Conservation (phyloP, 2,329 filamentous ascomycete genomes). For the Aspergillus tubingensis region DNA sequence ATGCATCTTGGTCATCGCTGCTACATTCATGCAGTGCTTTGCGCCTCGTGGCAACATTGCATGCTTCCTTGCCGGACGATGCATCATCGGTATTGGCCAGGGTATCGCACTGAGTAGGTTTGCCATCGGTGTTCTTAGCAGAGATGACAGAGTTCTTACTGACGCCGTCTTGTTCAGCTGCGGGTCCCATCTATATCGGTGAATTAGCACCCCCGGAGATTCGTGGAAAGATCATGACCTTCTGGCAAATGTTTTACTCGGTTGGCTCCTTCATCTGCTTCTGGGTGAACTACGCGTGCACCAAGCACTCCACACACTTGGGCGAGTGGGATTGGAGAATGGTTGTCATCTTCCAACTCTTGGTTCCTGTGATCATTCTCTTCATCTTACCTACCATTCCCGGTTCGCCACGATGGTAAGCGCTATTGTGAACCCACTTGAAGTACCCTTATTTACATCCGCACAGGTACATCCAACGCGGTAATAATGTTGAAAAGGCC, state of each 20-base stretch:
- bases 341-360: conserved; percentile 71
- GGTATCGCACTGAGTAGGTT: conserved; percentile 63
- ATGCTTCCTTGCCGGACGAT: conserved; percentile 68
- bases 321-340: conserved; percentile 75
- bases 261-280: conserved; percentile 67
- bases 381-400: conserved; percentile 65
- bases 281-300: conserved; percentile 66
- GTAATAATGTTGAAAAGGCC: conserved; percentile 62
- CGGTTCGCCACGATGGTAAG: conserved; percentile 66
- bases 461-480: conserved; percentile 55
- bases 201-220: conserved; percentile 67
- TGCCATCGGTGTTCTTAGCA: background rate
- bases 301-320: conserved; percentile 55
- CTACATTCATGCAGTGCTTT: conserved; percentile 70
- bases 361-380: conserved; percentile 66
- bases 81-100: conserved; percentile 70
- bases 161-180: conserved; percentile 44
- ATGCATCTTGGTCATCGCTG: conserved; percentile 65
- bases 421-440: background rate
- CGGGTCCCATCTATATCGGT: conserved; percentile 71
- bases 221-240: conserved; percentile 67
- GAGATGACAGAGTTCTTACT: background rate
- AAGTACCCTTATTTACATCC: background rate
- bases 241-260: conserved; percentile 69
- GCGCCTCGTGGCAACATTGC: conserved; percentile 62